Percentiles rank a stretch among this genome's conserved stretches.
phyloP scores from a whole-genome alignment of 1,284 basidiomycete genomes.

The Xerocomus alliaceus region DNA sequence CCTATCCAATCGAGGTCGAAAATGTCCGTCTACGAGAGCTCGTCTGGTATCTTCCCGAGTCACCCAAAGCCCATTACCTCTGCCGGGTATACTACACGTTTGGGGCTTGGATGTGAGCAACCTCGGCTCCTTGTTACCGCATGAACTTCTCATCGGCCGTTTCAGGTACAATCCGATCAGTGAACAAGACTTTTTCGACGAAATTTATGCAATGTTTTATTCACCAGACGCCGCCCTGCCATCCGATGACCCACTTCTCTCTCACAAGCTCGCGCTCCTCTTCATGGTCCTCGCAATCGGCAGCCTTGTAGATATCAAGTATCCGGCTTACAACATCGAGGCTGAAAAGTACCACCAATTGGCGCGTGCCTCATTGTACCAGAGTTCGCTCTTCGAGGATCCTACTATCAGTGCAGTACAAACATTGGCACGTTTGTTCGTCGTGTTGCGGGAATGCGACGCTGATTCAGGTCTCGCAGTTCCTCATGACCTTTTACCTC shows the following conservation, averaged over 20 bases:
- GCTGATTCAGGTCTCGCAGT: constrained; percentile 49
- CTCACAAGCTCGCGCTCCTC: constrained; percentile 72
- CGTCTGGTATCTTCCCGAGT: constrained; percentile 72
- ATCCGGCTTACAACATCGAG: constrained; percentile 72
- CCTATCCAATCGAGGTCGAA: constrained; percentile 51
- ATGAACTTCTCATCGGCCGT: constrained; percentile 18
- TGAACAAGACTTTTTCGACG: constrained; percentile 67
- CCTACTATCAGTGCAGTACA: constrained; percentile 77
- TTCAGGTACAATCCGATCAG: constrained; percentile 77
- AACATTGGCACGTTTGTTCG: constrained; percentile 58
- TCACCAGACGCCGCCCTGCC: constrained; percentile 52
- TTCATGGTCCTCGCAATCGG: constrained; percentile 81
- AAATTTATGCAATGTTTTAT: constrained; percentile 71
- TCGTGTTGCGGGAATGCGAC: constrained; percentile 3
- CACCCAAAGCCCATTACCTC: constrained; percentile 63
- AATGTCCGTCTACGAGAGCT: constrained; percentile 60
- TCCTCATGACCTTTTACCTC: constrained; percentile 78
- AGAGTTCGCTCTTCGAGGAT: constrained; percentile 73
- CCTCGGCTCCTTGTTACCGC: constrained; percentile 3
- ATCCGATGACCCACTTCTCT: constrained; percentile 62
- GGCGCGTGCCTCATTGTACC: constrained; percentile 74
- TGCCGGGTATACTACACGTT: constrained; percentile 70
- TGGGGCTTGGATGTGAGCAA: constrained; percentile 76
- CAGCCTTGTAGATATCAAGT: constrained; percentile 68
- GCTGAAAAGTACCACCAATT: constrained; percentile 82